phyloP scores from a whole-genome alignment of 2,329 filamentous ascomycete genomes.

The Knoxdaviesia capensis region DNA sequence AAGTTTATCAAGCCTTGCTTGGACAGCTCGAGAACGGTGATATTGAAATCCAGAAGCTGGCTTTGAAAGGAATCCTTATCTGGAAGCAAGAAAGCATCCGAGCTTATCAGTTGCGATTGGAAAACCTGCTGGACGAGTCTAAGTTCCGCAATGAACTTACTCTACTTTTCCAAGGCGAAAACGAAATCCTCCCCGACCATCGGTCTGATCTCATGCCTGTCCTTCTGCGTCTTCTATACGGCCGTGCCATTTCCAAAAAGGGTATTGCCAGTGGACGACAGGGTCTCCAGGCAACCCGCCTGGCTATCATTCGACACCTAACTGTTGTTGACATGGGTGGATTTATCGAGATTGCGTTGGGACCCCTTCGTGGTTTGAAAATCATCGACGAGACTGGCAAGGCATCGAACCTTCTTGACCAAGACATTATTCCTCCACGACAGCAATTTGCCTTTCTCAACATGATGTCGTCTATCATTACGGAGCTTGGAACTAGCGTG shows the following conservation, averaged over 20 bases:
- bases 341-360: conserved; percentile 69
- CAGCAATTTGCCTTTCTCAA: conserved; percentile 85
- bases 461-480: conserved; percentile 74
- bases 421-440: conserved; percentile 42
- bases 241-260: conserved; percentile 67
- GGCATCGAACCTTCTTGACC: conserved; percentile 30
- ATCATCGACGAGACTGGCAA: conserved; percentile 31
- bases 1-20: conserved; percentile 59
- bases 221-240: conserved; percentile 71
- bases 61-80: conserved; percentile 65
- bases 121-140: conserved; percentile 75
- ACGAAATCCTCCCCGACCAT: conserved; percentile 54
- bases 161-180: conserved; percentile 61
- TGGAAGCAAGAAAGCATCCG: conserved; percentile 69
- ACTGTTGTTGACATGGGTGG: conserved; percentile 52
- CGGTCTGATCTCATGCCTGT: conserved; percentile 61
- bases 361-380: conserved; percentile 40
- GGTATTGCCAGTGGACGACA: conserved; percentile 58
- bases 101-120: conserved; percentile 66
- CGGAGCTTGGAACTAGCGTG: conserved; percentile 60
- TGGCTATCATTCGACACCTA: conserved; percentile 65
- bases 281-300: conserved; percentile 60
- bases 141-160: conserved; percentile 89
- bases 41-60: conserved; percentile 66
- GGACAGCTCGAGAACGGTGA: conserved; percentile 72